Percentiles rank a stretch among this genome's conserved stretches.
phyloP scores from a whole-genome alignment of 176 grass and related monocot species.

The Ensete glaucum region DNA sequence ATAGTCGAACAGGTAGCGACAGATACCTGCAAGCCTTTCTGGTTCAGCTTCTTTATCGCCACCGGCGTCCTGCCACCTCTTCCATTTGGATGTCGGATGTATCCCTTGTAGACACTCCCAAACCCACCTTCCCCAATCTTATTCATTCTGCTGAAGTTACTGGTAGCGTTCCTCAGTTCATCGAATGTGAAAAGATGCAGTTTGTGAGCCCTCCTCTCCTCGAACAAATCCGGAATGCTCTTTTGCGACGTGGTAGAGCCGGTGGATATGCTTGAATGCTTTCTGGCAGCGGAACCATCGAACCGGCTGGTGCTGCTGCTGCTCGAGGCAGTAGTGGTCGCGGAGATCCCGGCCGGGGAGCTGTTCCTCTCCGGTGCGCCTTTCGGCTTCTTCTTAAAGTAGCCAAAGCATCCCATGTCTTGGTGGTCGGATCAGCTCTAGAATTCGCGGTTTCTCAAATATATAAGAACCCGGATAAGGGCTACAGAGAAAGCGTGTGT shows the following conservation, averaged over 20 bases:
- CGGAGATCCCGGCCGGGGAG: background rate
- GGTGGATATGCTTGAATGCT: background rate
- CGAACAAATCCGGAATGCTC: background rate
- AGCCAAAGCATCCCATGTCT: background rate
- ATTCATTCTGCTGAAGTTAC: background rate
- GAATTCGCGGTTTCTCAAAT: too few species aligned
- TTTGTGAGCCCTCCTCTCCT: constrained; percentile 1
- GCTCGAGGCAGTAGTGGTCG: background rate
- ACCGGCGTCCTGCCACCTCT: background rate
- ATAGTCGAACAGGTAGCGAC: background rate
- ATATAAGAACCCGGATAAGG: too few species aligned
- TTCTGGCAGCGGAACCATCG: background rate
- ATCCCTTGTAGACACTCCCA: constrained; percentile 6
- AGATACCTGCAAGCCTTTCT: background rate
- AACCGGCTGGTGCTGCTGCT: background rate
- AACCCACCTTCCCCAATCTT: constrained; percentile 10
- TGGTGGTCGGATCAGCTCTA: too few species aligned
- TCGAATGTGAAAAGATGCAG: background rate
- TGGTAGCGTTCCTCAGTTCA: constrained; percentile 4
- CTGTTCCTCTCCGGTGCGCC: background rate
- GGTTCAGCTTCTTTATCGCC: constrained; percentile 4
- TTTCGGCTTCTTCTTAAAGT: background rate
- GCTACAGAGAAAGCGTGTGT: too few species aligned
- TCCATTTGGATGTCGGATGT: background rate
- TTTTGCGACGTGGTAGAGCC: background rate